Conservation (phyloP, 768 basidiomycete genomes). For the Cyclocybe cylindracea region DNA sequence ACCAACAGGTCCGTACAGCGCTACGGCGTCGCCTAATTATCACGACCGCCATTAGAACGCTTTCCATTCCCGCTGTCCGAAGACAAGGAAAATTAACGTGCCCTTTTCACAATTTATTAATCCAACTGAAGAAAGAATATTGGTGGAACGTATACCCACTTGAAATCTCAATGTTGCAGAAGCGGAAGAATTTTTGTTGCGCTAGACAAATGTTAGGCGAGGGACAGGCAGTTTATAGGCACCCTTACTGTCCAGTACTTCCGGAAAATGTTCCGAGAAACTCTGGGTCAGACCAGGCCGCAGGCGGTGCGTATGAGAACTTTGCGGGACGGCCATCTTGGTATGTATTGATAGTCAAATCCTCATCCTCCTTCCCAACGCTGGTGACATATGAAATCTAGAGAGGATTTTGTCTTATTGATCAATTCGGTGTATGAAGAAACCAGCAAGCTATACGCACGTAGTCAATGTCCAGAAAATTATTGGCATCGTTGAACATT, state of each 20-base stretch:
- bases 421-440: neutral
- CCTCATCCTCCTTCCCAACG: conserved; percentile 18
- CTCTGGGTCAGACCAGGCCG: conserved; percentile 9
- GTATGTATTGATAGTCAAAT: conserved; percentile 22
- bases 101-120: too few species aligned
- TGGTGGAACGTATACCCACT: conserved; percentile 3
- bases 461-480: conserved; percentile 41
- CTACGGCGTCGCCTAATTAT: too few species aligned
- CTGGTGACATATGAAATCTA: conserved; percentile 20
- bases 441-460: conserved; percentile 17
- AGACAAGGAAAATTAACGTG: too few species aligned
- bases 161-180: conserved; percentile 9
- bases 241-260: conserved; percentile 5
- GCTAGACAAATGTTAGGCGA: neutral
- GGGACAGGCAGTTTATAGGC: neutral
- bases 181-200: conserved; percentile 7
- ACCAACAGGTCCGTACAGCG: conserved; percentile 41
- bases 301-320: conserved; percentile 20
- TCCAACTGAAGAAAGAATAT: too few species aligned
- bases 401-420: neutral
- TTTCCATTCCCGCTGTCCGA: too few species aligned
- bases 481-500: conserved; percentile 16
- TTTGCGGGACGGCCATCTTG: conserved; percentile 20
- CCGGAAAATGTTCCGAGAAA: conserved; percentile 7
- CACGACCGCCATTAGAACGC: too few species aligned